These are phyloP conservation scores for Ogataea nitratoaversa DNA, from an alignment of 805 yeast species.

Conservation along the genomic window DNA sequence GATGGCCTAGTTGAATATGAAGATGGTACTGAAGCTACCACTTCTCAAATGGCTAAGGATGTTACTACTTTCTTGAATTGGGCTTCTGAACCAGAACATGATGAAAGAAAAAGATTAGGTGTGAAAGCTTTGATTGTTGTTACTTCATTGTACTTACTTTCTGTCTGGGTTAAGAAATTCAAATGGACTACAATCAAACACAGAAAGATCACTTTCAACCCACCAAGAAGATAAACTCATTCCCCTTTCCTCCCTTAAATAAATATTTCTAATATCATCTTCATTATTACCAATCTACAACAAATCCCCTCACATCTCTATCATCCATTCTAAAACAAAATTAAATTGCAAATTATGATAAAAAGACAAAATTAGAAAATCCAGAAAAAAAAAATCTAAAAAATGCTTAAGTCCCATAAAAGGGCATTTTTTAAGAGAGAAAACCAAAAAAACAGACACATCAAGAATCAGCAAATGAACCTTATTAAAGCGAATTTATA, in stretches of 20 bases:
- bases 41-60: constrained; percentile 99
- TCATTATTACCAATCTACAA: no score
- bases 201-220: constrained; percentile 89
- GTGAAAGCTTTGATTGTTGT: constrained; percentile 82
- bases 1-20: constrained; percentile 98
- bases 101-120: constrained; percentile 96
- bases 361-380: no score
- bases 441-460: no score
- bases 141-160: constrained; percentile 72
- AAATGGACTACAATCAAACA: constrained; percentile 96
- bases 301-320: no score
- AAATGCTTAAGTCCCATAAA: no score
- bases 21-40: constrained; percentile 98
- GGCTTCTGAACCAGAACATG: constrained; percentile 98
- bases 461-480: no score
- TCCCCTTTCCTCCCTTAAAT: not conserved
- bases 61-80: constrained; percentile 94
- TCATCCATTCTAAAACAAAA: no score
- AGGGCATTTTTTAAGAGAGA: no score
- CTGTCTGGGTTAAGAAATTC: constrained; percentile 94
- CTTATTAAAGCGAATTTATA: no score
- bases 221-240: constrained; percentile 67
- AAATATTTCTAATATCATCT: no score
- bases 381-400: no score
- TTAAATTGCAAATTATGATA: no score